Evolutionary conservation across 192 early-diverging fungal genomes (phyloP), one percentile per base, ranked within the genome.

Genomic region (Backusella psychrophila): DNA sequence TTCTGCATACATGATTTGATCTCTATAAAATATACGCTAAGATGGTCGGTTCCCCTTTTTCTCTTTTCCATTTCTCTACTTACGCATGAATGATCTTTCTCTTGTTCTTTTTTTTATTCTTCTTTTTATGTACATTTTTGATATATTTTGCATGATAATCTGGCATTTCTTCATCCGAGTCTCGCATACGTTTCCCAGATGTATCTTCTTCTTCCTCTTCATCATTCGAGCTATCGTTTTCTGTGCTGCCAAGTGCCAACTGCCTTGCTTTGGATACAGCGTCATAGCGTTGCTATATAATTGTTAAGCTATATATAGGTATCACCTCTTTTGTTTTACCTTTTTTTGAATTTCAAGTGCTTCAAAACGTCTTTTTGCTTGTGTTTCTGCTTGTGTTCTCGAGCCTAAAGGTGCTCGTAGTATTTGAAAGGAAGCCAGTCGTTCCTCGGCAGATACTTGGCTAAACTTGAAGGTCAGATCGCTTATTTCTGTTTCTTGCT

Each of bases 1-100:
- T 73, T 90, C 89, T 12, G 87, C 87, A 69, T 84, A 85, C 89
- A 90, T 90, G 23, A 90, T 73, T 69, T 88, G 87, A 75, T 90
- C 80, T 38, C 88, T 89, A 39, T 4, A 39, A 39, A 12, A 12
- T 39, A 3, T n/a, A n/a, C n/a, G n/a, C n/a, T 39, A 3, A 39
- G 38, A n/a, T 8, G n/a, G n/a, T n/a, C n/a, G n/a, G 0, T 53
- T n/a, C 49, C 44, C 14, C 7, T 34, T 53, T 52, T 49, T 33
- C 31, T 33, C 33, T 2, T 3, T 33, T 3, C 3, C 33, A 4
- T 68, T 33, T 1, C 12, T 59, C 33, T 35, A 17, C 71, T 73
- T 83, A 83, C 85, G 80, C 83, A 76, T 83, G 83, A 19, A 80
- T 81, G 23, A 76, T 78, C 72, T 81, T 79, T 23, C 23, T 31